These are phyloP conservation scores for Boletus semigastroideus DNA, from an alignment of 1,284 basidiomycete species.

Conservation along the genomic window DNA sequence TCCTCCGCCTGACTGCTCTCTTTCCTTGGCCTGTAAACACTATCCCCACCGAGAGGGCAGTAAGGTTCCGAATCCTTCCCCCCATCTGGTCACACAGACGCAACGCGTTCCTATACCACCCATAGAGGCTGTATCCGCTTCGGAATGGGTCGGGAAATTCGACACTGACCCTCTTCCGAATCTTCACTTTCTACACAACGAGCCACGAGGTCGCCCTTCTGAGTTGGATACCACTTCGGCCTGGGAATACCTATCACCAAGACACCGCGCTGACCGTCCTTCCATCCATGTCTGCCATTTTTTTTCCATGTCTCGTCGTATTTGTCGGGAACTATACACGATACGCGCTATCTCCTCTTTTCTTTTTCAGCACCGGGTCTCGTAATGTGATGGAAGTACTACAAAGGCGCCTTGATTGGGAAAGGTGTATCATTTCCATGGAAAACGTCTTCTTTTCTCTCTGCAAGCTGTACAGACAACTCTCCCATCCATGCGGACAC, in stretches of 20 bases:
- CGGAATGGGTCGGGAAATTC: conserved; percentile 20
- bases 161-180: conserved; percentile 9
- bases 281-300: conserved; percentile 16
- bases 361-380: background rate
- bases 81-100: background rate
- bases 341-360: conserved; percentile 35
- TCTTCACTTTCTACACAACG: conserved; percentile 11
- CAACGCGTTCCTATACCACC: conserved; percentile 5
- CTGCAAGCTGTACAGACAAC: background rate
- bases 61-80: background rate
- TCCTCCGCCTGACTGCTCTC: background rate
- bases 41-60: background rate
- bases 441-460: conserved; percentile 10
- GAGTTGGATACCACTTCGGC: conserved; percentile 9
- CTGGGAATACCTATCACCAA: conserved; percentile 21
- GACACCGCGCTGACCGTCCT: conserved; percentile 14
- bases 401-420: conserved; percentile 4
- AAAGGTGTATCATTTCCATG: conserved; percentile 11
- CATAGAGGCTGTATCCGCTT: conserved; percentile 2
- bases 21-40: background rate
- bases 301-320: conserved; percentile 18
- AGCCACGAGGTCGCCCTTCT: conserved; percentile 23
- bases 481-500: conserved; percentile 13
- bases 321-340: conserved; percentile 7
- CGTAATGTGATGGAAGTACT: conserved; percentile 8